Evolutionary conservation across 495 filamentous ascomycete species (phyloP).

Genomic region (Aspergillus asperescens): DNA sequence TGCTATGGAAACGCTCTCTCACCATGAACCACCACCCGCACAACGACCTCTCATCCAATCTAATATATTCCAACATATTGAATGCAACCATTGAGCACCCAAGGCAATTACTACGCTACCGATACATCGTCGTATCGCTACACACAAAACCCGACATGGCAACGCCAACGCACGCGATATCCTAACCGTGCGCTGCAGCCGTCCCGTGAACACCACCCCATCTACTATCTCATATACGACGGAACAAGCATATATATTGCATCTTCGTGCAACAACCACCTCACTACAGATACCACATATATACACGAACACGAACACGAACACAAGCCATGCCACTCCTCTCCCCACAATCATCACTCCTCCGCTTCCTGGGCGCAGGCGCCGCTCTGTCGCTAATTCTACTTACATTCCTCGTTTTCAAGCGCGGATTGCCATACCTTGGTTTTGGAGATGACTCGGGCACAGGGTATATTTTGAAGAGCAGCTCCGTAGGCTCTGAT

Average conservation of each 20-base stretch:
- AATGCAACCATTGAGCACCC: too few relatives aligned
- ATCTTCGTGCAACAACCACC: neutral
- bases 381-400: conserved; percentile 25
- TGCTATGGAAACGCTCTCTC: conserved; percentile 15
- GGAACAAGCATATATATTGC: neutral
- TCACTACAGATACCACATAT: too few relatives aligned
- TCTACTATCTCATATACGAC: neutral
- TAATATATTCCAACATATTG: too few relatives aligned
- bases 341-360: conserved; percentile 19
- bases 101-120: too few relatives aligned
- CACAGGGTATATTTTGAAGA: neutral
- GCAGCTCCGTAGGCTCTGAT: too few relatives aligned
- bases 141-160: neutral
- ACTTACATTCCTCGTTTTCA: conserved; percentile 31
- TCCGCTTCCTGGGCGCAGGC: conserved; percentile 33
- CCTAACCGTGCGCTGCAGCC: neutral
- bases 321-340: conserved; percentile 5
- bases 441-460: neutral
- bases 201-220: neutral
- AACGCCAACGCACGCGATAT: neutral
- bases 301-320: neutral
- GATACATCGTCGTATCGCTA: neutral
- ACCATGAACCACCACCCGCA: too few relatives aligned
- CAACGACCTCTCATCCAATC: neutral
- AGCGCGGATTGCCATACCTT: neutral